Conservation (phyloP, 306 rosid genomes). For the Prosopis cineraria region DNA sequence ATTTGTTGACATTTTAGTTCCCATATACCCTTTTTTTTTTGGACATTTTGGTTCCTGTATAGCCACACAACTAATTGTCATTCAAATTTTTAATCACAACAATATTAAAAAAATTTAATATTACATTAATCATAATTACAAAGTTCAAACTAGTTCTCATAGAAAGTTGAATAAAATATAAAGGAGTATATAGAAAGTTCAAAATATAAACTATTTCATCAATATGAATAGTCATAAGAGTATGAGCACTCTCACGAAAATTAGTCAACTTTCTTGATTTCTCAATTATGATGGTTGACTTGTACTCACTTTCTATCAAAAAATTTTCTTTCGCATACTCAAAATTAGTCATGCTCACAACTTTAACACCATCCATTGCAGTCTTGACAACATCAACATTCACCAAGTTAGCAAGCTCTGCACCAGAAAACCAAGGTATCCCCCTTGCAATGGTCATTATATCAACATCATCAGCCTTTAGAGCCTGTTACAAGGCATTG, state of each 20-base stretch:
- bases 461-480: slow-evolving; percentile 80
- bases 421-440: slow-evolving; percentile 87
- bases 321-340: slow-evolving; percentile 90
- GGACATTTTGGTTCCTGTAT: too few species aligned
- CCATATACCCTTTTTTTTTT: too few species aligned
- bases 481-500: slow-evolving; percentile 44
- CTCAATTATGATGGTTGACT: slow-evolving; percentile 77
- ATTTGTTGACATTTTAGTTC: too few species aligned
- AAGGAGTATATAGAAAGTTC: too few species aligned
- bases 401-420: slow-evolving; percentile 86
- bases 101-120: too few species aligned
- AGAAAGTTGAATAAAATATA: too few species aligned
- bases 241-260: slow-evolving; percentile 90
- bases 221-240: slow-evolving; percentile 82
- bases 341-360: slow-evolving; percentile 81
- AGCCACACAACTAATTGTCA: too few species aligned
- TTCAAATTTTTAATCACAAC: too few species aligned
- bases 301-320: slow-evolving; percentile 92
- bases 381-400: slow-evolving; percentile 88
- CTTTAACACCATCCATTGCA: slow-evolving; percentile 85
- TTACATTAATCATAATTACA: too few species aligned
- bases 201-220: too few species aligned
- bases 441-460: slow-evolving; percentile 75
- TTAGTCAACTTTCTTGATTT: slow-evolving; percentile 68
- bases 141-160: too few species aligned